Evolutionary conservation across 257 asterid genomes (phyloP).

Genomic region (Pogostemon cablin): DNA sequence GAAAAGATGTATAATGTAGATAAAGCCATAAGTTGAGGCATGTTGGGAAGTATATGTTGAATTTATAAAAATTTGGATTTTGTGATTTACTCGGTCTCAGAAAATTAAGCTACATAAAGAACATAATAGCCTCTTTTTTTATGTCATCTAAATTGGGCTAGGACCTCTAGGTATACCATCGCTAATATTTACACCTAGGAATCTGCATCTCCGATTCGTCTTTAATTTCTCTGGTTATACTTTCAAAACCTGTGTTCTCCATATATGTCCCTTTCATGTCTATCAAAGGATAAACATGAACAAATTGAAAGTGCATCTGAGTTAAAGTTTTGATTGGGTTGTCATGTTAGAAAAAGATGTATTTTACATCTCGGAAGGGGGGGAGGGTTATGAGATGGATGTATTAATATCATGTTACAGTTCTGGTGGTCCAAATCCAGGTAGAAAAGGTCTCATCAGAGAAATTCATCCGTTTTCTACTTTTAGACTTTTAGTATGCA

Average conservation of each 20-base stretch:
- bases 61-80: not conserved
- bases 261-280: not conserved
- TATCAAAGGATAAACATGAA: not conserved
- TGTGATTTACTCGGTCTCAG: not conserved
- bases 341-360: not conserved
- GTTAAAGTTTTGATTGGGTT: not conserved
- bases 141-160: slow-evolving; percentile 5
- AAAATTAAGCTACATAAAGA: slow-evolving; percentile 16
- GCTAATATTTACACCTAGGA: not conserved
- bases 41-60: slow-evolving; percentile 7
- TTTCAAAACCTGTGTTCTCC: not conserved
- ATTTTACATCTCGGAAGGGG: slow-evolving; percentile 2
- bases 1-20: not conserved
- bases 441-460: not conserved
- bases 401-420: not conserved
- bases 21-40: slow-evolving; percentile 12
- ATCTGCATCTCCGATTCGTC: not conserved
- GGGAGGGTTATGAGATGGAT: not conserved
- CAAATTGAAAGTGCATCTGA: not conserved
- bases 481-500: slow-evolving; percentile 2
- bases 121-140: not conserved
- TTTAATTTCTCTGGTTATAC: not conserved
- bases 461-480: slow-evolving; percentile 9
- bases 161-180: not conserved
- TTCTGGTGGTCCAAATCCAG: slow-evolving; percentile 1